Conservation (phyloP, 768 basidiomycete species). For the Serendipita sp. region DNA sequence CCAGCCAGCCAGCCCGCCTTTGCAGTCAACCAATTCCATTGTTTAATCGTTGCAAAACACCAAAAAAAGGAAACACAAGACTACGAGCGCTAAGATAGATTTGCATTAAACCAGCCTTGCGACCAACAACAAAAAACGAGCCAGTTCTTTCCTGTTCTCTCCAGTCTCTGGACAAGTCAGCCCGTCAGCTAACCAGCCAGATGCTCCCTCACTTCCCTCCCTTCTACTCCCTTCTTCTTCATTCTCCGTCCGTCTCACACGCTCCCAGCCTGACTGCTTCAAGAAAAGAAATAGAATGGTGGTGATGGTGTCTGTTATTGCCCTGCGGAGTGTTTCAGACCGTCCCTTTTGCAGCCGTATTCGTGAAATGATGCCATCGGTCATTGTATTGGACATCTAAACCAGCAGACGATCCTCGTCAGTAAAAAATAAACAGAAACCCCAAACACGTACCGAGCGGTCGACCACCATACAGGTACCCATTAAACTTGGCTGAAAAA, state of each 20-base stretch:
- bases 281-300: not conserved
- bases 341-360: slow-evolving; percentile 67
- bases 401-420: no score
- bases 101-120: no score
- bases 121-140: no score
- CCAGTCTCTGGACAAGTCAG: not conserved
- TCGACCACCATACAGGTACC: slow-evolving; percentile 87
- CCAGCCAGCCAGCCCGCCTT: no score
- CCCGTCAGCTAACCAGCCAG: not conserved
- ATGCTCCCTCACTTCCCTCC: not conserved
- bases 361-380: slow-evolving; percentile 86
- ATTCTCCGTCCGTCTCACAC: not conserved
- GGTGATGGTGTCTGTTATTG: not conserved
- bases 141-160: no score
- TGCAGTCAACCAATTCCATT: no score
- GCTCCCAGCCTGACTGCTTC: not conserved
- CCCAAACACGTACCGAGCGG: slow-evolving; percentile 53
- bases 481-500: slow-evolving; percentile 70
- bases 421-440: slow-evolving; percentile 3
- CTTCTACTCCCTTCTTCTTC: not conserved
- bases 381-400: slow-evolving; percentile 88
- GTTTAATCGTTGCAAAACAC: no score
- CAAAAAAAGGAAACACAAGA: no score
- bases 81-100: no score
- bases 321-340: not conserved